Evolutionary conservation across 176 grass and related monocot genomes (phyloP).

Genomic region (maize (Zea mays)): Zm-B73-REFERENCE-NAM-5.0 NC_050102.1:167970501-167971000

Average conservation of each 20-base stretch:
- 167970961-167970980: constrained; percentile 26
- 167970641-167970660: not conserved
- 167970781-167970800: constrained; percentile 23
- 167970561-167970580: not conserved
- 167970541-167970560: not conserved
- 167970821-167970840: constrained; percentile 29
- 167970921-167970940: constrained; percentile 15
- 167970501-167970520: not conserved
- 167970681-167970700: not conserved
- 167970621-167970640: not conserved
- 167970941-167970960: constrained; percentile 19
- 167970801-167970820: constrained; percentile 29
- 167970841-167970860: constrained; percentile 32
- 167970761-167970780: constrained; percentile 21
- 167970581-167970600: not conserved
- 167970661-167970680: not conserved
- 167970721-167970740: not conserved
- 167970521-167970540: not conserved
- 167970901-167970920: constrained; percentile 19
- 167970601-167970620: not conserved
- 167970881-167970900: constrained; percentile 37
- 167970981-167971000: constrained; percentile 23
- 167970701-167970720: not conserved
- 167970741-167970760: constrained; percentile 22
- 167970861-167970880: constrained; percentile 12